Evolutionary conservation across 345 rosid species (phyloP).

Genomic region (Odontarrhena argentea): DNA sequence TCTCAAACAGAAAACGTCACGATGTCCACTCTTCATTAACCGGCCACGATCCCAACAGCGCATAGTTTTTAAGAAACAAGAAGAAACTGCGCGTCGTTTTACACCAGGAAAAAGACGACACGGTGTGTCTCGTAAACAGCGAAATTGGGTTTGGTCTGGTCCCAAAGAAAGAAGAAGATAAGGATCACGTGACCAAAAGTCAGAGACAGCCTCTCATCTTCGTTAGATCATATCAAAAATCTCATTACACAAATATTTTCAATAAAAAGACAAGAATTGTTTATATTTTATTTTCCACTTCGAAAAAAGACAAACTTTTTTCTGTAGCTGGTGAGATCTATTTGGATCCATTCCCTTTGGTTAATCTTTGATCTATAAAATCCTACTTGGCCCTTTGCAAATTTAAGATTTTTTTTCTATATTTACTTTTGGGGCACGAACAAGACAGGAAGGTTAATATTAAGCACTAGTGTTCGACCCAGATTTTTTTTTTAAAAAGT

Average conservation of each 20-base stretch:
- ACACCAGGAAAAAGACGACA: neutral
- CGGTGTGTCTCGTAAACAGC: constrained; percentile 31
- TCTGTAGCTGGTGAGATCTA: neutral
- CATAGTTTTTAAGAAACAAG: neutral
- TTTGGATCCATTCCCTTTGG: neutral
- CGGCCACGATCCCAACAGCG: constrained; percentile 4
- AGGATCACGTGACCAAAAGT: constrained; percentile 41
- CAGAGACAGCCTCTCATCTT: constrained; percentile 20
- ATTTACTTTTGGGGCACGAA: constrained; percentile 13
- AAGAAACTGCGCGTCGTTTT: constrained; percentile 20
- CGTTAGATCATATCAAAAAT: constrained; percentile 31
- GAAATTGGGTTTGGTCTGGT: constrained; percentile 15
- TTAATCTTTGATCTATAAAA: constrained; percentile 27
- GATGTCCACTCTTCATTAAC: neutral
- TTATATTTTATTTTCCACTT: too few species aligned
- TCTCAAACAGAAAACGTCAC: constrained; percentile 17
- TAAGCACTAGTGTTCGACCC: constrained; percentile 22
- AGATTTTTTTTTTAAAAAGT: neutral
- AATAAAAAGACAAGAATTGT: neutral
- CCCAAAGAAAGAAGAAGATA: constrained; percentile 25
- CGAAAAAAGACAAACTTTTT: too few species aligned
- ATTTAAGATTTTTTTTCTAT: neutral
- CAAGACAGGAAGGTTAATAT: constrained; percentile 36
- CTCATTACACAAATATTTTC: constrained; percentile 7
- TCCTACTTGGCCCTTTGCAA: constrained; percentile 34